Base-by-base conservation (phyloP, 805 yeast species). In the Yarrowia divulgata region DNA sequence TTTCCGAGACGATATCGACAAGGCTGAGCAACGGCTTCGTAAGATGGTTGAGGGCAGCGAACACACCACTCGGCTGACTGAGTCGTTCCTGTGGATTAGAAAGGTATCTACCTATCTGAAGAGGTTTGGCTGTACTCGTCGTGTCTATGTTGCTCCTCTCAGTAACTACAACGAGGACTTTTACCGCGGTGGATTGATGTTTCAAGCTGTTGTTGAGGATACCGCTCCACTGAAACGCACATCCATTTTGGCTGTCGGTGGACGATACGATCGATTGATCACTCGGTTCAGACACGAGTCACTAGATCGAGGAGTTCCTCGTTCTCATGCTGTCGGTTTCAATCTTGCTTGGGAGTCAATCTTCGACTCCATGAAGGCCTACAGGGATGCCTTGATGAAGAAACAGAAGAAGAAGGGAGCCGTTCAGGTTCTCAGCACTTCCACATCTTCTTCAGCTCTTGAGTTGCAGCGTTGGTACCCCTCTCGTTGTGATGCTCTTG, bases 141-240 rank as follows among this genome's bases (percentile, higher is more conserved):
- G 84, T 16, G 79, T 93, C 13, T 84, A 85, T 37, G 80, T 95
- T 37, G 86, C 91, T 3, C 99, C 99, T 0, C 83, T 95, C 77
- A 86, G 93, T 74, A 91, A 92, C 72, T 91, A 91, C 78, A 92
- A 92, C 73, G 85, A 89, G 40, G 84, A 88, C 10, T 94, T 92
- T 75, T 95, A 93, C 75, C 81, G 83, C 46, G 87, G 88, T 18
- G 97, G 97, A 0, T 79, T 93, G 1, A 92, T 95, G 97, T 95
- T 94, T 76, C 97, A 92, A 73, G 91, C 90, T 0, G 85, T 92
- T 1, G 85, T 87, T 72, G 90, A 91, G 68, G 88, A 87, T 3
- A 62, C 73, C 13, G 40, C 66, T 45, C 66, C 66, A 13, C 66
- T 45, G 42, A 73, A 75, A 23, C 70, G 73, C 9, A 48, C 70